Conservation (phyloP, 2,329 filamentous ascomycete species). For the Capronia coronata region DNA sequence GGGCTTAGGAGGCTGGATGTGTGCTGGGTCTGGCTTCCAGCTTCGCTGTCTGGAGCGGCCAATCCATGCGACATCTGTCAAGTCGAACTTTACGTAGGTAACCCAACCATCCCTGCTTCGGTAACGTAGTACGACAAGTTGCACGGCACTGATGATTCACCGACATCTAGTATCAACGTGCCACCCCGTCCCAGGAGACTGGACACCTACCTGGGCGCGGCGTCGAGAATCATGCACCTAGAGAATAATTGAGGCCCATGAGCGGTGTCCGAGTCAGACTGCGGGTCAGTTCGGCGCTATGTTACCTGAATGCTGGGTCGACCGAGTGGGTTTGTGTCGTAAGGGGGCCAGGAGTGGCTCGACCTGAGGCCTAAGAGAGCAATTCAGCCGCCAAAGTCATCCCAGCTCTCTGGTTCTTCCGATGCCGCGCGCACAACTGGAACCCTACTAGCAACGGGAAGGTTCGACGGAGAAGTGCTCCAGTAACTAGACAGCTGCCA, state of each 20-base stretch:
- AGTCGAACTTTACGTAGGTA: neutral
- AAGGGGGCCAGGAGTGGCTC: neutral
- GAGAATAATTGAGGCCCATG: neutral
- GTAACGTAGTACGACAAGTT: too few relatives aligned
- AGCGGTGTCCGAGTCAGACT: neutral
- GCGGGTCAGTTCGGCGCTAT: constrained; percentile 2
- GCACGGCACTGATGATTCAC: too few relatives aligned
- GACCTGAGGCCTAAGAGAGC: neutral
- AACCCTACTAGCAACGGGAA: neutral
- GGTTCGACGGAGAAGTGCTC: neutral
- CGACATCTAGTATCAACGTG: too few relatives aligned
- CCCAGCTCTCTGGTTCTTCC: constrained; percentile 1
- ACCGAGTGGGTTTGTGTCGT: neutral
- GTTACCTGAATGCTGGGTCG: constrained; percentile 8
- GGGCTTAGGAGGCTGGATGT: too few relatives aligned
- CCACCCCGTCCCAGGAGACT: neutral
- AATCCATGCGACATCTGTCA: neutral
- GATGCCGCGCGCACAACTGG: neutral
- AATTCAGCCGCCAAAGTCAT: neutral
- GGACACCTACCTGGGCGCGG: neutral
- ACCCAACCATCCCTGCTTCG: neutral
- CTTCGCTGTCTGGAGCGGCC: too few relatives aligned
- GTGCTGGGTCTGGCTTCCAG: too few relatives aligned
- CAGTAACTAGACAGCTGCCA: neutral
- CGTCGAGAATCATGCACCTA: constrained; percentile 3